These are phyloP conservation scores for Kondoa malvinella DNA, from an alignment of 768 basidiomycete species.

Conservation along the genomic window DNA sequence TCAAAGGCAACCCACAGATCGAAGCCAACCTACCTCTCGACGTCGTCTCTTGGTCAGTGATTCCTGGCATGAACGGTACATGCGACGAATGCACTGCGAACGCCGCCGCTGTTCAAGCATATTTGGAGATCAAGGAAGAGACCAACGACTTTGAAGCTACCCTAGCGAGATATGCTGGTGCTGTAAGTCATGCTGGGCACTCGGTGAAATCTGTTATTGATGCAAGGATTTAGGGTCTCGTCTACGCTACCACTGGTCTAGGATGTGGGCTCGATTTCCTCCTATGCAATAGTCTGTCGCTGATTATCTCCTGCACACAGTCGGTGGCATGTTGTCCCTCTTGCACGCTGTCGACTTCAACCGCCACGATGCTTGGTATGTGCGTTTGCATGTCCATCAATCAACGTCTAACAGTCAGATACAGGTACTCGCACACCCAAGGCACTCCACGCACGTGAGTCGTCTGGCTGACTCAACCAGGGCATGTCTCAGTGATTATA, in stretches of 20 bases:
- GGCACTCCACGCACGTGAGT: slow-evolving; percentile 9
- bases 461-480: too few species aligned
- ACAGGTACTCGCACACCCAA: slow-evolving; percentile 17
- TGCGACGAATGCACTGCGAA: slow-evolving; percentile 16
- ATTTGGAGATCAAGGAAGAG: slow-evolving; percentile 13
- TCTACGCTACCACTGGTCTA: slow-evolving; percentile 17
- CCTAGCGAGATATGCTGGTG: not conserved
- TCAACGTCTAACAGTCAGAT: too few species aligned
- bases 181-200: not conserved
- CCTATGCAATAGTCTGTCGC: too few species aligned
- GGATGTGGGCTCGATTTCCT: not conserved
- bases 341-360: slow-evolving; percentile 18
- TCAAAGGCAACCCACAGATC: slow-evolving; percentile 14
- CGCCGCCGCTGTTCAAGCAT: slow-evolving; percentile 10
- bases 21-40: slow-evolving; percentile 10
- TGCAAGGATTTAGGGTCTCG: slow-evolving; percentile 8
- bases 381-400: too few species aligned
- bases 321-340: slow-evolving; percentile 16
- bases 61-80: slow-evolving; percentile 2
- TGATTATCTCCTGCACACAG: too few species aligned
- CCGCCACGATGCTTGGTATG: too few species aligned
- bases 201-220: not conserved
- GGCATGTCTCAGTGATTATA: too few species aligned
- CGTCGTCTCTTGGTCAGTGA: not conserved
- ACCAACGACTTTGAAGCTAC: slow-evolving; percentile 16